Percentiles rank a stretch among this genome's conserved stretches.
phyloP scores from a whole-genome alignment of 2,329 filamentous ascomycete genomes.

The Ciborinia camelliae region DNA sequence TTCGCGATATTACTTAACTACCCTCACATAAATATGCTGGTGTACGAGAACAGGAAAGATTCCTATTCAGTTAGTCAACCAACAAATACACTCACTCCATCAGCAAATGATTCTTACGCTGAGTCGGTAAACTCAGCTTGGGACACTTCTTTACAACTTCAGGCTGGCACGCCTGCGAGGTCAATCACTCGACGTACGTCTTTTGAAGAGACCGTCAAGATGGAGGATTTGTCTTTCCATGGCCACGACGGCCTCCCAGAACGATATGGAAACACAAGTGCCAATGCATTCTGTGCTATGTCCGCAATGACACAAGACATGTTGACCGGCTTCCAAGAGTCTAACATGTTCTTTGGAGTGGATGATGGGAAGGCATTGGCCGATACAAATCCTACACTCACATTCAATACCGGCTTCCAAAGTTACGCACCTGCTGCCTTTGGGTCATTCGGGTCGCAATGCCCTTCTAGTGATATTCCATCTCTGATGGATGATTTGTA shows the following conservation, averaged over 20 bases:
- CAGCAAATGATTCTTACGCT: slow-evolving; percentile 15
- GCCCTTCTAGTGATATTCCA: slow-evolving; percentile 23
- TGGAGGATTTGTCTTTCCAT: slow-evolving; percentile 23
- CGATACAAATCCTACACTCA: slow-evolving; percentile 19
- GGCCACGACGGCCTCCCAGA: slow-evolving; percentile 18
- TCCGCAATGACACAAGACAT: slow-evolving; percentile 24
- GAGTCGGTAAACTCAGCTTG: slow-evolving; percentile 16
- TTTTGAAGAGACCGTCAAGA: slow-evolving; percentile 10
- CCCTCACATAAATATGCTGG: not conserved
- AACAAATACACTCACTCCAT: slow-evolving; percentile 10
- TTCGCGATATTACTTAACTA: not conserved
- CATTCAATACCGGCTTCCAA: slow-evolving; percentile 18
- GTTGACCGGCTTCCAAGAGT: slow-evolving; percentile 18
- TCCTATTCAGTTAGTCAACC: slow-evolving; percentile 4
- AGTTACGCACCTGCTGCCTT: slow-evolving; percentile 9
- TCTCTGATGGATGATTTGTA: slow-evolving; percentile 25
- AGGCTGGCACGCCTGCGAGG: slow-evolving; percentile 4
- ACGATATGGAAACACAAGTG: slow-evolving; percentile 9
- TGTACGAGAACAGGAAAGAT: slow-evolving; percentile 6
- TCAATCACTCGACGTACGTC: slow-evolving; percentile 8
- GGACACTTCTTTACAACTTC: slow-evolving; percentile 13
- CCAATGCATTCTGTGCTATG: slow-evolving; percentile 20
- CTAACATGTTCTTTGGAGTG: slow-evolving; percentile 20
- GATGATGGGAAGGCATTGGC: slow-evolving; percentile 11
- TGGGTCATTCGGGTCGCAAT: slow-evolving; percentile 15